These are phyloP conservation scores for Ceraceosorus guamensis DNA, from an alignment of 1,284 basidiomycete genomes.

Conservation along the genomic window DNA sequence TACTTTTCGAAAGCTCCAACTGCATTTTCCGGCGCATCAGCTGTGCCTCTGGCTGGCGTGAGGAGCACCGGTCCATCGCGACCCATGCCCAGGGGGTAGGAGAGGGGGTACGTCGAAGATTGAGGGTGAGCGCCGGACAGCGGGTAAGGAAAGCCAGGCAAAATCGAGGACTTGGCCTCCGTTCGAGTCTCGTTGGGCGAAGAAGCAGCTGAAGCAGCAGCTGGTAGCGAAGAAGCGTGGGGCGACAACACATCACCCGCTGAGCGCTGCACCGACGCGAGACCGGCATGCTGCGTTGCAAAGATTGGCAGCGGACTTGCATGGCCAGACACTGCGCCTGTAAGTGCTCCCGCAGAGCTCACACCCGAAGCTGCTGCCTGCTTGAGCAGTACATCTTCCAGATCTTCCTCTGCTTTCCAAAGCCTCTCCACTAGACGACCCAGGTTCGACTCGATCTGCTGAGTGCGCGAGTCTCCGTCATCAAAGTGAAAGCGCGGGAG, in stretches of 20 bases:
- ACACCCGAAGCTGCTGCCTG: neutral
- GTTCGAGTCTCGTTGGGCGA: too few relatives aligned
- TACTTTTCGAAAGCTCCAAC: conserved; percentile 44
- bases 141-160: conserved; percentile 33
- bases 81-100: conserved; percentile 45
- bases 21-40: neutral
- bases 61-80: conserved; percentile 41
- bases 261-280: too few relatives aligned
- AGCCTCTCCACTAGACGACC: conserved; percentile 31
- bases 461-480: conserved; percentile 24
- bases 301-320: too few relatives aligned
- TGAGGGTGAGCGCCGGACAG: conserved; percentile 41
- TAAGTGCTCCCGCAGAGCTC: too few relatives aligned
- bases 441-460: conserved; percentile 30
- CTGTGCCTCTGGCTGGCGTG: conserved; percentile 10
- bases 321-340: too few relatives aligned
- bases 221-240: too few relatives aligned
- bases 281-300: too few relatives aligned
- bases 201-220: too few relatives aligned
- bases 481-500: conserved; percentile 27
- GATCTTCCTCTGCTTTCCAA: conserved; percentile 36
- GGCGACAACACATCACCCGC: too few relatives aligned
- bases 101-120: conserved; percentile 40
- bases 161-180: too few relatives aligned
- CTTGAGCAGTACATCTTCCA: conserved; percentile 18